Evolutionary conservation across 148 eudicot species (phyloP).

Genomic region (Vaccinium vitisidaea): DNA sequence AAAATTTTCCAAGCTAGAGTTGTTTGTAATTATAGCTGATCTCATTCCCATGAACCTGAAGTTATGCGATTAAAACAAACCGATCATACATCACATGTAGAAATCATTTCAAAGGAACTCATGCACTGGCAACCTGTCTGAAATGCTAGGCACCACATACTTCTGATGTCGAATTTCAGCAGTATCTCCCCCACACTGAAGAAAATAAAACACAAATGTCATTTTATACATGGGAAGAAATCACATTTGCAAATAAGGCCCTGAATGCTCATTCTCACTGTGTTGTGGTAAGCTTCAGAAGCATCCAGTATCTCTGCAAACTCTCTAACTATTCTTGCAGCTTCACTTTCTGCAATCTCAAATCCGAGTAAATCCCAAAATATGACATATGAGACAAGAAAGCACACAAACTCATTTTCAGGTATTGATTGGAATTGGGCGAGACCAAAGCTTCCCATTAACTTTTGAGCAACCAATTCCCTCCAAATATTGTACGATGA

Average conservation of each 20-base stretch:
- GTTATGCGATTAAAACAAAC: constrained; percentile 16
- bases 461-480: constrained; percentile 1
- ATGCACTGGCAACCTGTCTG: constrained; percentile 51
- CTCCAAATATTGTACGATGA: neutral
- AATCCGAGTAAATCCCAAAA: constrained; percentile 21
- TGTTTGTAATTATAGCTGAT: constrained; percentile 64
- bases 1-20: constrained; percentile 43
- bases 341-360: constrained; percentile 57
- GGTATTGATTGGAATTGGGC: neutral
- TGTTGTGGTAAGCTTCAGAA: constrained; percentile 36
- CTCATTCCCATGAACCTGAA: constrained; percentile 95
- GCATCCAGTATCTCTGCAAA: constrained; percentile 75
- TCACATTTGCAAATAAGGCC: neutral
- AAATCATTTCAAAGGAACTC: neutral
- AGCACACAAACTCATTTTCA: neutral
- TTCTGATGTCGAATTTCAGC: constrained; percentile 27
- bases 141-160: constrained; percentile 35
- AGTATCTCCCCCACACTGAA: constrained; percentile 38
- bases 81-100: neutral
- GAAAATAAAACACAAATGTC: neutral
- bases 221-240: constrained; percentile 13
- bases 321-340: constrained; percentile 59
- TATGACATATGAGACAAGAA: neutral
- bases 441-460: neutral
- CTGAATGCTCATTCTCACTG: constrained; percentile 30